Evolutionary conservation across 2,329 filamentous ascomycete genomes (phyloP), one percentile per base, ranked within the genome.

Genomic region (Tricladium varicosporioides): DNA sequence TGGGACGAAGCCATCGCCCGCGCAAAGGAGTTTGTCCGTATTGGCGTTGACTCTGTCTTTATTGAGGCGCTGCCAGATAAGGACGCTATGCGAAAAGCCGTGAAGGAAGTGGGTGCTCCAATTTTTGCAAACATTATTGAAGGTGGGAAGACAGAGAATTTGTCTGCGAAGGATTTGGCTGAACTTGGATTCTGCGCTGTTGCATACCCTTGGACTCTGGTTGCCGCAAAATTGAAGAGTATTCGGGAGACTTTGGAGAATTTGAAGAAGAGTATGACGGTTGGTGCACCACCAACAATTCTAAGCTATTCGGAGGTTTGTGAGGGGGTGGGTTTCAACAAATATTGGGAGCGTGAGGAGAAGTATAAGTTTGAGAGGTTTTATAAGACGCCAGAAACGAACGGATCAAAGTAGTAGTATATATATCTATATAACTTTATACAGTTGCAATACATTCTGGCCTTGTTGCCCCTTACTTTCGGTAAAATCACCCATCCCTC

Each of bases 41-140:
- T 78, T 14, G 75, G 76, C 0, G 76, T 73, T 0, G 76, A 78
- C 52, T 72, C 72, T 0, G 70, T 78, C n/a, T 78, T 79, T 44
- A 65, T 76, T 1, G 73, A 79, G 60, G 76, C 75, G 0, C 66
- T 78, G 1, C 75, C 76, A 0, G 74, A 78, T 56, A 69, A 73
- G 0, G 73, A 73, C 1, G 56, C 73, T 0, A 79, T 79, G 77
- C 64, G 65, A 16, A 72, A 63, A 48, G 72, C 71, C 8, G 68
- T 71, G 0, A 59, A 72, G 19, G 72, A 75, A 5, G 51, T 78
- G 10, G 36, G 36, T 13, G 36, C 36, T 13, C 73, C 76, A 0
- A 65, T 72, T 5, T 72, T 77, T 14, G 76, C 72, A 4, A 79
- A 78, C 59, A 76, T 76, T 42, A 75, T 76, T 33, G 72, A 76